Base-by-base conservation (phyloP, 345 rosid species). In the Syzygium aqueum region DNA sequence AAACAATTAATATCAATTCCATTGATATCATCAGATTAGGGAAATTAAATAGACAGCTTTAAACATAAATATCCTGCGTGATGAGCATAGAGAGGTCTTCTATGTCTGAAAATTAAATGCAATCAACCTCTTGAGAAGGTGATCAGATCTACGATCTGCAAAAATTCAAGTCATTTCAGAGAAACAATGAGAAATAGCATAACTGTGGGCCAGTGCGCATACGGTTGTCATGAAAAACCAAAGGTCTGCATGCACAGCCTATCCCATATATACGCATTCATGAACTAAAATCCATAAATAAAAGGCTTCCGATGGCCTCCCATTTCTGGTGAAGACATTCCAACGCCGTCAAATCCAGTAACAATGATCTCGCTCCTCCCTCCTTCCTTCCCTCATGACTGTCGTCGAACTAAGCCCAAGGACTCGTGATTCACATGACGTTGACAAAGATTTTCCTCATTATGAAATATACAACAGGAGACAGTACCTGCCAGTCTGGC, bases 401-500 rank as follows among this genome's bases (percentile, higher is more conserved):
- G 46, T 37, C 13, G 0, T 73, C 21, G 23, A 73, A 73, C 80
- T 73, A 73, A 73, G 27, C 80, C 80, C 49, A 37, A 33, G 30
- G 65, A 59, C 40, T 9, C 7, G 1, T 33, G 49, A 73, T 19
- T 73, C 25, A 19, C 14, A 73, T 73, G 25, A 73, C 19, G 80
- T 73, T 5, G 14, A 73, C 80, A 37, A 19, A 73, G 49, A 73
- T 33, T 73, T 73, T 11, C 25, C 80, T 73, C 80, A 33, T 37
- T 19, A 73, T 19, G 6, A 19, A 87, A 65, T 16, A 54, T 40
- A 56, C 84, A 85, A 88, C 50, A 85, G 51, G 84, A 84, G 51
- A 61, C 16, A 49, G 28, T 93, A 95, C 99, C 99, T 96, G 97
- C 98, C 99, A 97, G 67, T 97, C 97, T 40, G 98, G 98, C 86